Percentiles rank a stretch among this genome's conserved stretches.
These are phyloP conservation scores for Trichoderma lentiforme DNA, from an alignment of 2,329 filamentous ascomycete species.

Conservation along the genomic window DNA sequence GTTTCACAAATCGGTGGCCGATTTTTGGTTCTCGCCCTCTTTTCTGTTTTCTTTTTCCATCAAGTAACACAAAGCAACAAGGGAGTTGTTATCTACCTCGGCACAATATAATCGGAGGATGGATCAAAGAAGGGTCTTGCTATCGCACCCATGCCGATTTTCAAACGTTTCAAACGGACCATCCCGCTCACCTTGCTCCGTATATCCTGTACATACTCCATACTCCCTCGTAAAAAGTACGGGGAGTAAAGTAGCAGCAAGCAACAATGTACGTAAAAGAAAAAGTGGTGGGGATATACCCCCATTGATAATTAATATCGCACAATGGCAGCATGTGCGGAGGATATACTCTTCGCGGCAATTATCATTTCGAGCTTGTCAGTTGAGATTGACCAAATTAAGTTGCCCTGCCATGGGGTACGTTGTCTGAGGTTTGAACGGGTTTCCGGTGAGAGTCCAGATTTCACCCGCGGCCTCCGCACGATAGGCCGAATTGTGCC, in stretches of 20 bases:
- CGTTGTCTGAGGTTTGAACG: conserved; percentile 3
- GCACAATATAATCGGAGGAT: not conserved
- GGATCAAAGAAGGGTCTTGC: not conserved
- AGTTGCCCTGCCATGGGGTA: not conserved
- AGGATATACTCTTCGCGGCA: not conserved
- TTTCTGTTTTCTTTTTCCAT: not conserved
- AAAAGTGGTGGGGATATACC: not conserved
- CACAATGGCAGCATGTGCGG: not conserved
- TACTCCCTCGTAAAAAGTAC: not conserved
- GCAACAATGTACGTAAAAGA: not conserved
- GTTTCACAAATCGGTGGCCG: not conserved
- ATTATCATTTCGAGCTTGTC: not conserved
- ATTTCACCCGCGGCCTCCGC: not conserved
- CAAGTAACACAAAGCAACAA: not conserved
- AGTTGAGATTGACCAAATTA: not conserved
- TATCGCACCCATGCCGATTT: conserved; percentile 5
- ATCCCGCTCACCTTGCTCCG: conserved; percentile 7
- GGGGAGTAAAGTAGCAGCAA: not conserved
- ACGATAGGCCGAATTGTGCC: not conserved
- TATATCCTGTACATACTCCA: not conserved
- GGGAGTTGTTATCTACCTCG: not conserved
- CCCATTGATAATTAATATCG: not conserved
- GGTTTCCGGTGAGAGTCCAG: not conserved
- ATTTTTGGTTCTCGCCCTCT: not conserved
- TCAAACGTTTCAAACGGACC: conserved; percentile 14